These are phyloP conservation scores for Hypoxylon intermedium DNA, from an alignment of 495 filamentous ascomycete species.

Conservation along the genomic window DNA sequence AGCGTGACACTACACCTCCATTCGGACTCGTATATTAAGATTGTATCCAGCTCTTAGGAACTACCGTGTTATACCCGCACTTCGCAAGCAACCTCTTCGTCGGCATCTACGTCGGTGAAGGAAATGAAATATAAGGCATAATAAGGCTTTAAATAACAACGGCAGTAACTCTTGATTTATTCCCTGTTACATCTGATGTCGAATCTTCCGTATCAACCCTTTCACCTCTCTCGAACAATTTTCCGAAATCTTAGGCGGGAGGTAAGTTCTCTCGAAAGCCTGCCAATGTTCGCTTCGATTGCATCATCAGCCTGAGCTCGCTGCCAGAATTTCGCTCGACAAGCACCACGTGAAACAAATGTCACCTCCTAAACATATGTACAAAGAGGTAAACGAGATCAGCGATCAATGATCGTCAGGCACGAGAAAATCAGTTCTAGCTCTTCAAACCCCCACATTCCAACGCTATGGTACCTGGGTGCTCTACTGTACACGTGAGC, in stretches of 20 bases:
- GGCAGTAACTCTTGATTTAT: not conserved
- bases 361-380: not conserved
- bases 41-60: conserved; percentile 16
- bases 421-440: conserved; percentile 28
- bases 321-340: not conserved
- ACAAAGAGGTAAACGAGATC: conserved; percentile 12
- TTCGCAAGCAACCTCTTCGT: conserved; percentile 28
- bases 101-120: conserved; percentile 1
- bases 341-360: not conserved
- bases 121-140: not conserved
- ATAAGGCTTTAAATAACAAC: conserved; percentile 24
- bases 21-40: conserved; percentile 37
- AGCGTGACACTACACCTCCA: conserved; percentile 28
- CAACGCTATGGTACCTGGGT: conserved; percentile 21
- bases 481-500: conserved; percentile 14
- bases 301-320: not conserved
- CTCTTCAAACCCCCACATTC: conserved; percentile 17
- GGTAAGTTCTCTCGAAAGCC: no score
- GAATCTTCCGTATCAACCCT: no score
- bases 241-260: no score
- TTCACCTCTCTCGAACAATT: not conserved
- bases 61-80: conserved; percentile 23
- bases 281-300: not conserved
- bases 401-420: conserved; percentile 35
- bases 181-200: not conserved